Base-by-base conservation (phyloP, 2,329 filamentous ascomycete species). In the Fusarium brevicatenulatum region DNA sequence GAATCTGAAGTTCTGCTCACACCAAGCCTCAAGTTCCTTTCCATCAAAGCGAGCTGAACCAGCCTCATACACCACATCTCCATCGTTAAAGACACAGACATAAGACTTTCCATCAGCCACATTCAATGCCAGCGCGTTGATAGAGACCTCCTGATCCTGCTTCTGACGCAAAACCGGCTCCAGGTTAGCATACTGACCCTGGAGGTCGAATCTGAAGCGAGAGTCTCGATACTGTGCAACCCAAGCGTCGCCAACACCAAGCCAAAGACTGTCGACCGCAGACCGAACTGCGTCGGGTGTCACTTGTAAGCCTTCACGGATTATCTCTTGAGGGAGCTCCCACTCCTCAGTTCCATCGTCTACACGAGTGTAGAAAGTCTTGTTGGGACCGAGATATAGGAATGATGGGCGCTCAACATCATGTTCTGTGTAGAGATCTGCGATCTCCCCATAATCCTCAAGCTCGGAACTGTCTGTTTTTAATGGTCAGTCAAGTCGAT, bases 151-250 rank as follows among this genome's bases (percentile, higher is more conserved):
- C 10, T 68, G 55, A 2, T 67, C 58, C 11, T 63, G 40, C 13
- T 63, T 54, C 16, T 43, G 46, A 7, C 28, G 12, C 8, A 77
- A 13, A 9, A 25, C 28, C 37, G 30, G 16, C 30, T 64, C 43
- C 23, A 77, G 25, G 7, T 28, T 32, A 5, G 28, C 21, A 30
- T 77, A 77, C 25, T 61, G 63, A 2, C 66, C 73, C 16, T 63
- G 46, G 40, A 77, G 72, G 13, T 76, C 64, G 21, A 74, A 69
- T 11, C 58, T 58, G 37, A 70, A 71, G 40, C 34, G 59, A 11
- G 54, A 57, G 53, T 75, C 70, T 32, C 68, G 61, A n/a, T 76
- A 76, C 54, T 77, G 75, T 6, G 64, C 73, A 18, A 77, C 74
- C 60, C 73, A 77, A n/a, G 75, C 54, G 23, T 53, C 63, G 7